These are phyloP conservation scores for Piromyces sp. DNA, from an alignment of 192 early-diverging fungal species.

Conservation along the genomic window DNA sequence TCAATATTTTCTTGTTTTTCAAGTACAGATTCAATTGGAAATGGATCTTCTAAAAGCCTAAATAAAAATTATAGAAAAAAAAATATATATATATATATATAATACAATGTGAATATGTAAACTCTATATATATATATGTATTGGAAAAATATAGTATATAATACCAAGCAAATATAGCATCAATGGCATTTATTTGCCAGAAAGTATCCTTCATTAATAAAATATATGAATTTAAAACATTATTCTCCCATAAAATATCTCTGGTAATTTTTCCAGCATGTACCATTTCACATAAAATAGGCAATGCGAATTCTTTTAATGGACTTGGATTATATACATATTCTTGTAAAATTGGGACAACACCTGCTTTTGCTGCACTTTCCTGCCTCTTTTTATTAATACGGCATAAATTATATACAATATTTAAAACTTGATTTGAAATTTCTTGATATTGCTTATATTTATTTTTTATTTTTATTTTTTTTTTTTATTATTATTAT, in stretches of 20 bases:
- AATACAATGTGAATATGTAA: too few species aligned
- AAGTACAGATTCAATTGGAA: background rate
- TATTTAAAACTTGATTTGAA: slow-evolving; percentile 35
- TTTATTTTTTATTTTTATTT: background rate
- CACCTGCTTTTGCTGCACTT: slow-evolving; percentile 27
- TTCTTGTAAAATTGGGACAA: slow-evolving; percentile 31
- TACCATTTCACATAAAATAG: slow-evolving; percentile 38
- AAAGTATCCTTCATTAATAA: slow-evolving; percentile 27
- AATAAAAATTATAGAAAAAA: background rate
- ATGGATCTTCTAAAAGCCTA: background rate
- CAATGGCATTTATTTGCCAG: slow-evolving; percentile 41
- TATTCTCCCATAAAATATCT: slow-evolving; percentile 22
- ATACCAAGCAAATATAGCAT: slow-evolving; percentile 39
- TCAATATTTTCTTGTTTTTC: background rate
- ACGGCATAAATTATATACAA: slow-evolving; percentile 40
- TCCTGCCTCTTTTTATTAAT: slow-evolving; percentile 35
- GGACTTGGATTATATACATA: slow-evolving; percentile 20
- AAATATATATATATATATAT: too few species aligned
- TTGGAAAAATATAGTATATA: too few species aligned
- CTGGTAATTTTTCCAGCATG: slow-evolving; percentile 27
- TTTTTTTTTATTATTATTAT: too few species aligned
- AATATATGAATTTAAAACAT: slow-evolving; percentile 23
- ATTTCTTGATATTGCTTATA: slow-evolving; percentile 16
- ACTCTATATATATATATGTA: too few species aligned
- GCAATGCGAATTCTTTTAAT: slow-evolving; percentile 40